These are phyloP conservation scores for Triadica sebifera DNA, from an alignment of 345 rosid genomes.

Conservation along the genomic window DNA sequence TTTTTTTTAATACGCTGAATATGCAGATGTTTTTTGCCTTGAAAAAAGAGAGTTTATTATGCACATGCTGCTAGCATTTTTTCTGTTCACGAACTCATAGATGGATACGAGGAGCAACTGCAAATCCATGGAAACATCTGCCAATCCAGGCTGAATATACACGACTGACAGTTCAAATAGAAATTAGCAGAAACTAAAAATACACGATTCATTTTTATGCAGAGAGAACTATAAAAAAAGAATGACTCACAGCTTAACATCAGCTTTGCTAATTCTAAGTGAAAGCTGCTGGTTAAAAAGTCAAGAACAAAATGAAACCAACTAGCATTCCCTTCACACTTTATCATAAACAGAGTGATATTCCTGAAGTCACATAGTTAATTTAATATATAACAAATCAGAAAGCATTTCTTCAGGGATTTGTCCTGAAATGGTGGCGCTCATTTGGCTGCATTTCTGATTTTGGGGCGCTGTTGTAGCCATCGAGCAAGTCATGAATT, in stretches of 20 bases:
- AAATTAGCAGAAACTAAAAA: neutral
- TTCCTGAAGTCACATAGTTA: constrained; percentile 7
- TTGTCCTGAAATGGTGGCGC: constrained; percentile 48
- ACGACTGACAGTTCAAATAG: neutral
- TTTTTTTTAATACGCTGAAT: too few species aligned
- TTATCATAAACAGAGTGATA: constrained; percentile 10
- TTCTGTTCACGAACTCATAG: neutral
- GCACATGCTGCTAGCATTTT: neutral
- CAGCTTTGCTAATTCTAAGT: neutral
- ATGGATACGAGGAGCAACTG: neutral
- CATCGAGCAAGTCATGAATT: constrained; percentile 58
- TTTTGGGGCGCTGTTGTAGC: constrained; percentile 50
- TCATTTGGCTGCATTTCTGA: constrained; percentile 53
- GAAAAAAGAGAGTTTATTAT: neutral
- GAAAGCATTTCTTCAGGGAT: constrained; percentile 35
- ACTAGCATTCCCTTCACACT: constrained; percentile 26
- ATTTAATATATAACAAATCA: constrained; percentile 8
- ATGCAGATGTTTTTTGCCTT: too few species aligned
- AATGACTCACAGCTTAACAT: constrained; percentile 3
- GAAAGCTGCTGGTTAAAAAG: constrained; percentile 6
- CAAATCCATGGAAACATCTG: neutral
- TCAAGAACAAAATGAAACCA: constrained; percentile 18
- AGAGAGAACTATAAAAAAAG: neutral
- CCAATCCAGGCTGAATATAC: neutral
- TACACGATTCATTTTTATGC: constrained; percentile 1